Percentiles rank a stretch among this genome's conserved stretches.
These are phyloP conservation scores for Penicillium roqueforti DNA, from an alignment of 495 filamentous ascomycete species.

Conservation along the genomic window DNA sequence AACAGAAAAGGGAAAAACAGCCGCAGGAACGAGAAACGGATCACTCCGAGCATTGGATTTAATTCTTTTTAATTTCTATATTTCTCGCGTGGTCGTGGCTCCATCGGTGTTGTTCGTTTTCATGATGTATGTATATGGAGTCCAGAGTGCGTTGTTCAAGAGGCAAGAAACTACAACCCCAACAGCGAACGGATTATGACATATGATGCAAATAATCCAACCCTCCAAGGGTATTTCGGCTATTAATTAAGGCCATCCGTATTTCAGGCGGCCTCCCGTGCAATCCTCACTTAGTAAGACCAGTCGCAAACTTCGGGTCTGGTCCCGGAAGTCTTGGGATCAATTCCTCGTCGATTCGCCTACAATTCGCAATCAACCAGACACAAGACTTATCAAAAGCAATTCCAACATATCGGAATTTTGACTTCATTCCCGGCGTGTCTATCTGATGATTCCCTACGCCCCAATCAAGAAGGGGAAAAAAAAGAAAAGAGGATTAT, in stretches of 20 bases:
- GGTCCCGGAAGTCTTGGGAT: slow-evolving; percentile 15
- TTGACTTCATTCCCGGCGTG: slow-evolving; percentile 3
- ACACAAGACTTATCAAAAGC: slow-evolving; percentile 15
- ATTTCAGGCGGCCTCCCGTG: slow-evolving; percentile 16
- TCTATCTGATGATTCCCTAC: not conserved
- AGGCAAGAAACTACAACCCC: slow-evolving; percentile 8
- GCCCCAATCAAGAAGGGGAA: not conserved
- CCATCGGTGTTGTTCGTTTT: slow-evolving; percentile 16
- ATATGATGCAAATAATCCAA: slow-evolving; percentile 25
- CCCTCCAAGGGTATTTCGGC: not conserved
- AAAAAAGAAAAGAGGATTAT: not conserved
- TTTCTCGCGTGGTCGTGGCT: slow-evolving; percentile 29
- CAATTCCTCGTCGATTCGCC: slow-evolving; percentile 2
- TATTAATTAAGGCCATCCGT: slow-evolving; percentile 22
- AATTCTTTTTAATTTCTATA: not conserved
- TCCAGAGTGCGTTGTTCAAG: too few species aligned
- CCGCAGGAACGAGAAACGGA: slow-evolving; percentile 32
- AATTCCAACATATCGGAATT: slow-evolving; percentile 4
- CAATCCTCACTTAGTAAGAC: slow-evolving; percentile 9
- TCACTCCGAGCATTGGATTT: slow-evolving; percentile 22
- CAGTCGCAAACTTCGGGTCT: slow-evolving; percentile 7
- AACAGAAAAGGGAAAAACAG: slow-evolving; percentile 15
- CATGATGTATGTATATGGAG: too few species aligned
- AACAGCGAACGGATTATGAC: slow-evolving; percentile 15
- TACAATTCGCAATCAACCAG: not conserved